Conservation (phyloP, 495 filamentous ascomycete genomes). For the Apiosordaria backusii region DNA sequence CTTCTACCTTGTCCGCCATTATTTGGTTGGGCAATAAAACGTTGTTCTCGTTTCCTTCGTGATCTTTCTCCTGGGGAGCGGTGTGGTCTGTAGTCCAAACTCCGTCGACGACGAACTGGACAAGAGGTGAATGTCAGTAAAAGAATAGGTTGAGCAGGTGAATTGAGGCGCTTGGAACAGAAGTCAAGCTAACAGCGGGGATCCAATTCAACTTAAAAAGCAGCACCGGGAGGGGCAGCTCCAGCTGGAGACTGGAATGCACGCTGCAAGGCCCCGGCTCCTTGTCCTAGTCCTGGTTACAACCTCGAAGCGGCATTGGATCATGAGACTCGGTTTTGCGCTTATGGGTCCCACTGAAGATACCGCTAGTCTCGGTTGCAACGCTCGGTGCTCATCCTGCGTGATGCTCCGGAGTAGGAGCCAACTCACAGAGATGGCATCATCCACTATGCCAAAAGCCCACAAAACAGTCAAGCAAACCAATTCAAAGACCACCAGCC, state of each 20-base stretch:
- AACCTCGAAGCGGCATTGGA: constrained; percentile 9
- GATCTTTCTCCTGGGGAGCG: constrained; percentile 74
- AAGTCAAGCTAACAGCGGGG: constrained; percentile 15
- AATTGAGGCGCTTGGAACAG: constrained; percentile 1
- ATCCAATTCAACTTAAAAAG: constrained; percentile 13
- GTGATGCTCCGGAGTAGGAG: constrained; percentile 2
- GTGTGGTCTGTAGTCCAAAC: constrained; percentile 77
- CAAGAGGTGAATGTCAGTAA: constrained; percentile 18
- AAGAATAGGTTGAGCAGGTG: neutral
- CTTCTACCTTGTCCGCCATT: constrained; percentile 31
- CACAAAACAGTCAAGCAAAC: neutral
- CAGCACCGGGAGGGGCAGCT: constrained; percentile 11
- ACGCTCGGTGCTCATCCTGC: constrained; percentile 4
- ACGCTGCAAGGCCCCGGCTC: constrained; percentile 10
- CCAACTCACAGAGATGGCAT: neutral
- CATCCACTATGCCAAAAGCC: neutral
- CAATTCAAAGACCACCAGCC: neutral
- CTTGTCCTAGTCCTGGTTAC: constrained; percentile 13
- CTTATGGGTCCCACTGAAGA: constrained; percentile 9
- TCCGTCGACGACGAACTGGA: constrained; percentile 87
- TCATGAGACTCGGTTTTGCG: constrained; percentile 15
- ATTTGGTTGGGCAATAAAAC: constrained; percentile 74
- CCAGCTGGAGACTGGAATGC: constrained; percentile 10
- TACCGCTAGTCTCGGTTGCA: constrained; percentile 16
- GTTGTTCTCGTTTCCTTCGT: constrained; percentile 80